Conservation (phyloP, 805 yeast genomes). For the Pichia phayaonensis region DNA sequence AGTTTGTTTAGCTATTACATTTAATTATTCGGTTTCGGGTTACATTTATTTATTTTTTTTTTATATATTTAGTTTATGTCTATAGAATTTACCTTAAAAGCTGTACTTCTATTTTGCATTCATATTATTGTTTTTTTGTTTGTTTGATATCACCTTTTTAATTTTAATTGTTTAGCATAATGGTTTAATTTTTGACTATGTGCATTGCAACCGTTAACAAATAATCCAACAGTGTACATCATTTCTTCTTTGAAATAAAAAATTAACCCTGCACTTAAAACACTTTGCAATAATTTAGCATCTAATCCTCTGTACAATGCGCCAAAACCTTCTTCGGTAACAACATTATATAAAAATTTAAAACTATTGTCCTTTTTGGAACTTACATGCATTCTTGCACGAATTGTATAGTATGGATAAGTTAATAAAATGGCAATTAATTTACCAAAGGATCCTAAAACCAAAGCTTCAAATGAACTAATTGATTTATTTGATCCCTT, state of each 20-base stretch:
- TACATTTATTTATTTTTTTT: background rate
- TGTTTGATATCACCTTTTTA: background rate
- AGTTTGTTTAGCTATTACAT: background rate
- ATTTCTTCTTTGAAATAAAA: constrained; percentile 84
- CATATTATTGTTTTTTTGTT: background rate
- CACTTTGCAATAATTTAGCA: constrained; percentile 75
- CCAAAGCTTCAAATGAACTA: constrained; percentile 69
- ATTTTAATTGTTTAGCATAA: background rate
- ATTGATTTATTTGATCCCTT: constrained; percentile 32
- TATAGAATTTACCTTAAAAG: background rate
- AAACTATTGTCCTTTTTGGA: constrained; percentile 22
- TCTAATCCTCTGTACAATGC: constrained; percentile 78
- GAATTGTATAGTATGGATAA: constrained; percentile 85
- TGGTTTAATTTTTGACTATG: background rate
- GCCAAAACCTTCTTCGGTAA: constrained; percentile 61
- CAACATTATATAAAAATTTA: constrained; percentile 49
- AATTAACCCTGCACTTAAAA: constrained; percentile 81
- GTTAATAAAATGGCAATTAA: constrained; percentile 83
- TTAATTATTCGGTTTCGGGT: background rate
- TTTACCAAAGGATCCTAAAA: constrained; percentile 86
- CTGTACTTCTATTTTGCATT: no score
- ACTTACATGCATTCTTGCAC: constrained; percentile 79
- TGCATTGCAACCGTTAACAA: background rate
- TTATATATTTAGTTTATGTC: background rate
- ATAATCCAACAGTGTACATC: constrained; percentile 28